Evolutionary conservation across 1,284 basidiomycete genomes (phyloP).

Genomic region (Rhodotorula glutinis): DNA sequence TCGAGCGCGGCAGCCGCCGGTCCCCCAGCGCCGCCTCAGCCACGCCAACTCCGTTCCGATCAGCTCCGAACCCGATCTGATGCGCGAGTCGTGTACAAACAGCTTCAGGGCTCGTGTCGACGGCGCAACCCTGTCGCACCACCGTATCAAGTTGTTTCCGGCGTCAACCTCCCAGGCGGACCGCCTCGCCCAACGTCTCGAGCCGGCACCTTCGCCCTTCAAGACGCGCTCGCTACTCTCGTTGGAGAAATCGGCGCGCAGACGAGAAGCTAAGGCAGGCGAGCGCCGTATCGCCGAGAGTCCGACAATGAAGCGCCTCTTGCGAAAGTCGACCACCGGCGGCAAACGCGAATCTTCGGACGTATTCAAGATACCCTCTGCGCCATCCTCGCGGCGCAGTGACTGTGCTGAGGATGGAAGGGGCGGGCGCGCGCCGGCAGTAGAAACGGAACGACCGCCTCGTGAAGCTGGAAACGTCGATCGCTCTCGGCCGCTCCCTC

Average conservation of each 20-base stretch:
- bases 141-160: constrained; percentile 39
- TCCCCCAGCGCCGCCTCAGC: background rate
- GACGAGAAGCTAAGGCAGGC: constrained; percentile 11
- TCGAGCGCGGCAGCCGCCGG: background rate
- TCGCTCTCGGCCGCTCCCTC: constrained; percentile 27
- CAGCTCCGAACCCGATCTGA: no score
- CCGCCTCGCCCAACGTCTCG: constrained; percentile 18
- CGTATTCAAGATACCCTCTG: constrained; percentile 33
- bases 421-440: background rate
- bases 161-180: constrained; percentile 16
- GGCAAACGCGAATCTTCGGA: background rate
- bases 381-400: background rate
- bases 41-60: no score
- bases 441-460: background rate
- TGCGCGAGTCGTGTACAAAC: no score
- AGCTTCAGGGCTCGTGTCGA: constrained; percentile 24
- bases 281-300: constrained; percentile 28
- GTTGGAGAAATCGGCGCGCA: constrained; percentile 33
- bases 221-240: constrained; percentile 37
- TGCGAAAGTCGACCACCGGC: background rate
- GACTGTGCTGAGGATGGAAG: background rate
- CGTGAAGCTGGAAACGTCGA: constrained; percentile 29
- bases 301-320: constrained; percentile 39
- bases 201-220: constrained; percentile 32
- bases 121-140: constrained; percentile 17